phyloP scores from a whole-genome alignment of 805 yeast species.

The Saccharomyces paradoxus region DNA sequence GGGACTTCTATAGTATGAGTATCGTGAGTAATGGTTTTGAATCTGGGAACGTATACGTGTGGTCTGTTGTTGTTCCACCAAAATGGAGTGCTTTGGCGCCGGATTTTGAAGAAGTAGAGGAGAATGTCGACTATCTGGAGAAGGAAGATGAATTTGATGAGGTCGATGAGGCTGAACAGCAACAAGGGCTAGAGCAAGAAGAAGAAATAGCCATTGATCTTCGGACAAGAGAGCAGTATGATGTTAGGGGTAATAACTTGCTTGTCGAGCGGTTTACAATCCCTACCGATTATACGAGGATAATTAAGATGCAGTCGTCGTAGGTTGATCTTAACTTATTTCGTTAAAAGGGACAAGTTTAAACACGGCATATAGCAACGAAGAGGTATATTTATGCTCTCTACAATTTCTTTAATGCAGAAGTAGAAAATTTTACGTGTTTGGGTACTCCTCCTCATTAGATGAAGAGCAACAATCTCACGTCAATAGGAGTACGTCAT shows the following conservation, averaged over 20 bases:
- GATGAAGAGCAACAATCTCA: neutral
- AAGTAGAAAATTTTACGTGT: neutral
- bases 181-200: conserved; percentile 53
- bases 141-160: conserved; percentile 88
- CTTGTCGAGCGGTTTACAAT: conserved; percentile 48
- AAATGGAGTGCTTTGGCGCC: conserved; percentile 97
- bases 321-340: neutral
- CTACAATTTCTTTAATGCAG: neutral
- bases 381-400: neutral
- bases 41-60: conserved; percentile 69
- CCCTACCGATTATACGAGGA: conserved; percentile 37
- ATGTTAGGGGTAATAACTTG: conserved; percentile 64
- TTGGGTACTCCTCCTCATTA: neutral
- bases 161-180: conserved; percentile 54
- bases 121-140: conserved; percentile 80
- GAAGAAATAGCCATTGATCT: conserved; percentile 61
- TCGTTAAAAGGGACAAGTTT: neutral
- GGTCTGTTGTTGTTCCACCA: conserved; percentile 79
- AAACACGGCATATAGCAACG: neutral
- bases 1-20: conserved; percentile 70
- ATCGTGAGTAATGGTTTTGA: conserved; percentile 82
- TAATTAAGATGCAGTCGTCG: conserved; percentile 16
- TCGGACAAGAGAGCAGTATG: conserved; percentile 50
- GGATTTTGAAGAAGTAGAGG: conserved; percentile 90
- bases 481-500: neutral